Percentiles rank a stretch among this genome's conserved stretches.
phyloP scores from a whole-genome alignment of 768 basidiomycete genomes.

The Boletus huronensis region DNA sequence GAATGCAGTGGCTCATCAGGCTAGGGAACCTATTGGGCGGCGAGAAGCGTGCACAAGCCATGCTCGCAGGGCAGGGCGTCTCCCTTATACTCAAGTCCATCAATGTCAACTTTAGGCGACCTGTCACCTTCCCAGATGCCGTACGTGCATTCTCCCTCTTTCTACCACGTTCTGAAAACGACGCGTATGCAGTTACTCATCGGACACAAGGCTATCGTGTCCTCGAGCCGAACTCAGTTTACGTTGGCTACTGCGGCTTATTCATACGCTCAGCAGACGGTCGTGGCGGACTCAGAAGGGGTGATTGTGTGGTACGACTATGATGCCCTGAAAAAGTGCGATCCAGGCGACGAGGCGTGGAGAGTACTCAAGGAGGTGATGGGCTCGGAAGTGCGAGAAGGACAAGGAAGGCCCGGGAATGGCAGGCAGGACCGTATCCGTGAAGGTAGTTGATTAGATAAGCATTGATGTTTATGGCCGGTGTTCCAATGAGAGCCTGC shows the following conservation, averaged over 20 bases:
- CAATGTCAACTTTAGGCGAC: slow-evolving; percentile 61
- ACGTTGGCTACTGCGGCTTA: slow-evolving; percentile 53
- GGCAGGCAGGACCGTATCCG: not conserved
- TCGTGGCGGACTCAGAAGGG: slow-evolving; percentile 64
- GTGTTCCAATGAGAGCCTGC: not conserved
- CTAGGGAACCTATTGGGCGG: slow-evolving; percentile 62
- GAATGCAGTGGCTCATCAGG: slow-evolving; percentile 63
- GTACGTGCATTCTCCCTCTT: slow-evolving; percentile 36
- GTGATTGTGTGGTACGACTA: slow-evolving; percentile 79
- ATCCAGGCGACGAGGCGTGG: slow-evolving; percentile 51
- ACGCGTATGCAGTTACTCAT: slow-evolving; percentile 49
- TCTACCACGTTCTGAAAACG: slow-evolving; percentile 1
- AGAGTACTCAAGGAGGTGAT: slow-evolving; percentile 29
- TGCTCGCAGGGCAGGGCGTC: slow-evolving; percentile 63
- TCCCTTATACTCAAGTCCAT: slow-evolving; percentile 74
- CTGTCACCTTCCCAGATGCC: slow-evolving; percentile 75
- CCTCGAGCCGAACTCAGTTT: slow-evolving; percentile 43
- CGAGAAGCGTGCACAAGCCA: slow-evolving; percentile 46
- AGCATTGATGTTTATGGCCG: slow-evolving; percentile 11
- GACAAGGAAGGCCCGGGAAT: not conserved
- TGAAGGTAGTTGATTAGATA: slow-evolving; percentile 16
- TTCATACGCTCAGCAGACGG: slow-evolving; percentile 57
- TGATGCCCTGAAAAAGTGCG: slow-evolving; percentile 58
- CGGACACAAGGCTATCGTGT: slow-evolving; percentile 51
- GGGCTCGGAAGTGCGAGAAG: slow-evolving; percentile 20